Base-by-base conservation (phyloP, 1,284 basidiomycete species). In the Kwoniella shivajii region DNA sequence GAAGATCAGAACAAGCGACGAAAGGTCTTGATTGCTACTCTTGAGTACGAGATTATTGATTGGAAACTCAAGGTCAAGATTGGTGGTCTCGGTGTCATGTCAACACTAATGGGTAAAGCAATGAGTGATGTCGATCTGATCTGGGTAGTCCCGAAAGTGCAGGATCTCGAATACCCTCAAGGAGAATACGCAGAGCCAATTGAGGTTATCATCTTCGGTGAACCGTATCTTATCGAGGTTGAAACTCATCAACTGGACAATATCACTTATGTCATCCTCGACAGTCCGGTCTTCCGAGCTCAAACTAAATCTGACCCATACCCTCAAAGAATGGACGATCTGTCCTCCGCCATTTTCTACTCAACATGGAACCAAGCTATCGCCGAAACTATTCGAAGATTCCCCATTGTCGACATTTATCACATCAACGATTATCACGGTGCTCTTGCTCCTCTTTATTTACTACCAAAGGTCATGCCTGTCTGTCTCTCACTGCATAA, bases 41-140 rank as follows among this genome's bases (percentile, higher is more conserved):
- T 95, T 56, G 92, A 95, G 78, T 95, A 95, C 77, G 92, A 95
- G 76, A 90, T 95, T 71, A 86, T 93, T 68, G 92, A 94, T 74
- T 95, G 92, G 92, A 93, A 93, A 79, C 78, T 93, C 60, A 94
- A 94, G 79, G 92, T 95, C 81, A 94, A 94, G 82, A 94, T 94
- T 65, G 92, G 92, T 80, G 92, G 92, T 80, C 83, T 95, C 27
- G 92, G 91, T 83, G 92, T 94, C 81, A 94, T 95, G 92, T 93
- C 91, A 5, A 88, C 87, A 77, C 81, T 95, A 44, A 95, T 95
- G 91, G 92, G 92, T 66, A 94, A 94, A 77, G 90, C 92, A 5
- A 95, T 95, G 92, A 89, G 88, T 48, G 92, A 95, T 72, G 91
- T 94, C 54, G 92, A 95, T 73, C 81, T 95, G 48, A 82, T 94